Evolutionary conservation across 1,139 yeast species (phyloP).

Genomic region (Torulaspora globosa): DNA sequence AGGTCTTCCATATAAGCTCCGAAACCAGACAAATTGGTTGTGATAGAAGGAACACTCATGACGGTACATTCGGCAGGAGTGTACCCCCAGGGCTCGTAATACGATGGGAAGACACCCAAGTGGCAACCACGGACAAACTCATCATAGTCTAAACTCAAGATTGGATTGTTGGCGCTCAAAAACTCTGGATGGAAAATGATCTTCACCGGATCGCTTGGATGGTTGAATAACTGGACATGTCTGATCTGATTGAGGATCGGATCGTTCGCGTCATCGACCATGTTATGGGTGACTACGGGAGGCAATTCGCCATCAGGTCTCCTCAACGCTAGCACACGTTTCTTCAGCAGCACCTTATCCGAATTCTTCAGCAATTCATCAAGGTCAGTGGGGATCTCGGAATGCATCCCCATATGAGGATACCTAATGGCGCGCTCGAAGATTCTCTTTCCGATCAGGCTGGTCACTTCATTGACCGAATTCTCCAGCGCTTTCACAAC

Average conservation of each 20-base stretch:
- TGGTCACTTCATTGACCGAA: constrained; percentile 85
- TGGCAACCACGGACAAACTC: constrained; percentile 98
- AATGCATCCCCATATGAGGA: constrained; percentile 51
- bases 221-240: constrained; percentile 84
- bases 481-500: constrained; percentile 87
- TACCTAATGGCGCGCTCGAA: constrained; percentile 87
- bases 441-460: constrained; percentile 78
- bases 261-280: constrained; percentile 87
- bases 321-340: constrained; percentile 90
- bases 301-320: constrained; percentile 77
- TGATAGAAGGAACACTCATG: constrained; percentile 98
- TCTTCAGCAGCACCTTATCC: constrained; percentile 82
- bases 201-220: constrained; percentile 87
- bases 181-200: constrained; percentile 97
- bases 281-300: constrained; percentile 96
- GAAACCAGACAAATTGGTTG: constrained; percentile 93
- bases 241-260: constrained; percentile 91
- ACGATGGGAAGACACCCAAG: constrained; percentile 96
- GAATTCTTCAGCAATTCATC: constrained; percentile 84
- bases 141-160: constrained; percentile 88
- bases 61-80: constrained; percentile 99
- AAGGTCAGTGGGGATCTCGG: constrained; percentile 54
- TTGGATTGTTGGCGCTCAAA: constrained; percentile 90
- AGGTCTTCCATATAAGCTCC: constrained; percentile 99
- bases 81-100: constrained; percentile 99